These are phyloP conservation scores for Coffea humblotiana DNA, from an alignment of 305 asterid genomes.

Conservation along the genomic window DNA sequence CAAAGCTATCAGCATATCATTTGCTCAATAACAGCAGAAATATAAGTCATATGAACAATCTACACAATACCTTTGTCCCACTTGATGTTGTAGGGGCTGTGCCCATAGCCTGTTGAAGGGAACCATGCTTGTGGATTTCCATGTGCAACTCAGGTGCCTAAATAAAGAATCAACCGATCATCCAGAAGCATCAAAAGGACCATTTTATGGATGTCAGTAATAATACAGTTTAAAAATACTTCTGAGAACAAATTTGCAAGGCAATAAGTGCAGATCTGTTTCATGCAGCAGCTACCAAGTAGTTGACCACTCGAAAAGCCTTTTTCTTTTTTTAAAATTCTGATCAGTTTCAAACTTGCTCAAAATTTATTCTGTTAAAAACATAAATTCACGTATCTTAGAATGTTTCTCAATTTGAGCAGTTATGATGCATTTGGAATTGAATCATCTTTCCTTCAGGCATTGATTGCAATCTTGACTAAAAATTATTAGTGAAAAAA, in stretches of 20 bases:
- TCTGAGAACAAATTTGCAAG: not conserved
- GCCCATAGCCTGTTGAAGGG: conserved; percentile 66
- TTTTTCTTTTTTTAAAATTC: not conserved
- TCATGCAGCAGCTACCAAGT: not conserved
- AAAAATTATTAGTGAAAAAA: not conserved
- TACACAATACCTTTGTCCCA: conserved; percentile 59
- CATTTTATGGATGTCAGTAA: not conserved
- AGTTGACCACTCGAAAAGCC: not conserved
- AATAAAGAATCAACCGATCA: not conserved
- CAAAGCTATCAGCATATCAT: not conserved
- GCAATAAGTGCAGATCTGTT: not conserved
- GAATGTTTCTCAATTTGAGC: not conserved
- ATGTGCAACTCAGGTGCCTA: conserved; percentile 85
- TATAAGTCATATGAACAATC: not conserved
- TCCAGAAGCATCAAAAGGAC: not conserved
- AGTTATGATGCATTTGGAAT: no score
- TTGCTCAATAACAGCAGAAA: not conserved
- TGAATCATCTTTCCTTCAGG: not conserved
- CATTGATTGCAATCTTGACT: not conserved
- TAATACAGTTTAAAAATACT: not conserved
- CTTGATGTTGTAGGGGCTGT: conserved; percentile 65
- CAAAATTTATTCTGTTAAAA: not conserved
- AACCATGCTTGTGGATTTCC: conserved; percentile 80
- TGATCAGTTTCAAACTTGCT: not conserved
- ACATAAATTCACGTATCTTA: not conserved